Conservation (phyloP, 805 yeast species). For the Cyberlindnera xylosilytica region DNA sequence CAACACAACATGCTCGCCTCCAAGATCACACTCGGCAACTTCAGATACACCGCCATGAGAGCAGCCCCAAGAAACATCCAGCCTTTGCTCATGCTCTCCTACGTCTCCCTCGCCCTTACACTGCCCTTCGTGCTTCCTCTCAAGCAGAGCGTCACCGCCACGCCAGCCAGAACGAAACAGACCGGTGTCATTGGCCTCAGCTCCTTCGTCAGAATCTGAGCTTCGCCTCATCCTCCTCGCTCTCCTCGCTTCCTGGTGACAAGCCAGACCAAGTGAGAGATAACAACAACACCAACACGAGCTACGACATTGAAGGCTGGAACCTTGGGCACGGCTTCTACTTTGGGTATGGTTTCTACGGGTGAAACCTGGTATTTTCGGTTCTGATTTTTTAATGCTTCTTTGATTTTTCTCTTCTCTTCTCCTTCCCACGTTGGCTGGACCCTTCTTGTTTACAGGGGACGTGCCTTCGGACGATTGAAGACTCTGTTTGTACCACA, state of each 20-base stretch:
- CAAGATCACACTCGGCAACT: slow-evolving; percentile 12
- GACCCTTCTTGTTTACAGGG: no score
- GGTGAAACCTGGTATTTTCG: no score
- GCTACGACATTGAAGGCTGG: no score
- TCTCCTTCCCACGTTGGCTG: no score
- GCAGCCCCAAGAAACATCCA: slow-evolving; percentile 12
- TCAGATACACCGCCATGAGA: slow-evolving; percentile 18
- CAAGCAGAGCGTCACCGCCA: slow-evolving; percentile 15
- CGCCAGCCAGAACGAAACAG: slow-evolving; percentile 3
- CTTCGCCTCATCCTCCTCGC: background rate
- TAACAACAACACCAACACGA: no score
- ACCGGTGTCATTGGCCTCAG: slow-evolving; percentile 19
- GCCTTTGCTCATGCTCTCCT: slow-evolving; percentile 24
- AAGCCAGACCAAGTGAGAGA: no score
- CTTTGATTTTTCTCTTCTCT: background rate
- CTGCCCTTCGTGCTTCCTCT: slow-evolving; percentile 23
- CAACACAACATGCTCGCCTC: slow-evolving; percentile 17
- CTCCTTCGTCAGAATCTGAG: slow-evolving; percentile 19
- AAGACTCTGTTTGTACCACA: no score
- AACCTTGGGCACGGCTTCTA: no score
- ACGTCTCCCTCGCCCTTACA: slow-evolving; percentile 22
- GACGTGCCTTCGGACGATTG: no score
- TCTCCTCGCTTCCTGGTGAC: background rate
- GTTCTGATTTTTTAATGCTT: background rate
- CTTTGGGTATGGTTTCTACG: no score